A percentile compares a stretch with the other conserved stretches of the same genome.
Evolutionary conservation across 495 filamentous ascomycete genomes (phyloP).

Genomic region (Aspergillus sclerotiicarbonarius): DNA sequence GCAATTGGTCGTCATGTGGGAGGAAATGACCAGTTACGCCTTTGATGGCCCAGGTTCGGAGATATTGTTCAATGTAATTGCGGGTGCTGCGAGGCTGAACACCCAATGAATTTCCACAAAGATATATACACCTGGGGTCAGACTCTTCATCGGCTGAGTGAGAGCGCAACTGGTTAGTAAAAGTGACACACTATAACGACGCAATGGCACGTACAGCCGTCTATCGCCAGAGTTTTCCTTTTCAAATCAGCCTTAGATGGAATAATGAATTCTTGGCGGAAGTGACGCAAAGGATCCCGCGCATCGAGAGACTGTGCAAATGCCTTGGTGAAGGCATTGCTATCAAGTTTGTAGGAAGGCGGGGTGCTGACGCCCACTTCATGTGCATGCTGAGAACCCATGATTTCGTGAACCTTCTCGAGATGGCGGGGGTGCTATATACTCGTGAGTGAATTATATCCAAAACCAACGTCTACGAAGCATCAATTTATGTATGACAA

Average conservation of each 20-base stretch:
- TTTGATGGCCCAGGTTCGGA: constrained; percentile 85
- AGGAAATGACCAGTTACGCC: constrained; percentile 94
- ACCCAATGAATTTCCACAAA: constrained; percentile 96
- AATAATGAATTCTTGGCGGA: constrained; percentile 78
- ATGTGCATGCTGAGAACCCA: constrained; percentile 33
- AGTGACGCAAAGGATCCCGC: constrained; percentile 63
- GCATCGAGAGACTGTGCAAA: constrained; percentile 67
- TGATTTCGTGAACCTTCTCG: background rate
- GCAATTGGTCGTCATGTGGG: constrained; percentile 67
- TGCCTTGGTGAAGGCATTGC: constrained; percentile 40
- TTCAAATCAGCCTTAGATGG: constrained; percentile 77
- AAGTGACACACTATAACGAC: background rate
- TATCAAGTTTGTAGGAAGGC: constrained; percentile 39
- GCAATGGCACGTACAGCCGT: constrained; percentile 30
- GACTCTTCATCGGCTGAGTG: constrained; percentile 33
- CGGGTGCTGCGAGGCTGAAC: constrained; percentile 76
- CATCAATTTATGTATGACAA: background rate
- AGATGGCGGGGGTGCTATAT: background rate
- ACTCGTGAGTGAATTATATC: background rate
- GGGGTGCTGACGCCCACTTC: constrained; percentile 30
- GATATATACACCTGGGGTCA: constrained; percentile 65
- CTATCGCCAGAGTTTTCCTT: constrained; percentile 54
- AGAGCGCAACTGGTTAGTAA: constrained; percentile 5
- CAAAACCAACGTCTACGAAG: background rate
- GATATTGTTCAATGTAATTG: constrained; percentile 70